Percentiles rank a stretch among this genome's conserved stretches.
These are phyloP conservation scores for Phaeophleospora eucalypticola DNA, from an alignment of 2,329 filamentous ascomycete genomes.

Conservation along the genomic window DNA sequence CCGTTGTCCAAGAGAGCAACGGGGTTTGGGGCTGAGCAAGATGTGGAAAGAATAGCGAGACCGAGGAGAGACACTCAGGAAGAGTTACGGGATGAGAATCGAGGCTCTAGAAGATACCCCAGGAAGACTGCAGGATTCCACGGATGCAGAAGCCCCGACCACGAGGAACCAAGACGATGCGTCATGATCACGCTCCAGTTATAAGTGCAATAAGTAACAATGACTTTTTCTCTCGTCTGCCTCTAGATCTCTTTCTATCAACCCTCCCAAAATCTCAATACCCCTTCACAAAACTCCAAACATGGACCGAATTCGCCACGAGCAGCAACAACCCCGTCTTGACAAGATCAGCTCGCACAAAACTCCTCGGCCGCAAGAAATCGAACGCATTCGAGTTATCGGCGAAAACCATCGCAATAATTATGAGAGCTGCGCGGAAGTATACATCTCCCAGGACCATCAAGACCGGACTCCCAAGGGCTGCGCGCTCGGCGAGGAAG, in stretches of 20 bases:
- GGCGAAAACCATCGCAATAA: slow-evolving; percentile 23
- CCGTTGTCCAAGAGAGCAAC: no score
- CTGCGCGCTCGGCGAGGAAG: slow-evolving; percentile 41
- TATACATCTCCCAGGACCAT: slow-evolving; percentile 28
- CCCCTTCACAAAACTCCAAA: slow-evolving; percentile 30
- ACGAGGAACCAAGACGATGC: no score
- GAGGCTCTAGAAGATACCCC: no score
- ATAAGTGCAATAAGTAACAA: no score
- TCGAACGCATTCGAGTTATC: slow-evolving; percentile 22
- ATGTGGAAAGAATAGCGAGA: no score
- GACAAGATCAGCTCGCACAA: slow-evolving; percentile 17
- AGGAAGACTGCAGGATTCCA: no score
- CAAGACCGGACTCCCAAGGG: slow-evolving; percentile 35
- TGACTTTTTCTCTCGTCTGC: background rate
- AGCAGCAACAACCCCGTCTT: slow-evolving; percentile 15
- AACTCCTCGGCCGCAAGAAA: slow-evolving; percentile 23
- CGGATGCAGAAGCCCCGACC: no score
- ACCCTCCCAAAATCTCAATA: slow-evolving; percentile 16
- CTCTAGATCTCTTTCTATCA: background rate
- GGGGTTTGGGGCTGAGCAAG: no score
- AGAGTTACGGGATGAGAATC: no score
- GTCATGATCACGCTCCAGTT: no score
- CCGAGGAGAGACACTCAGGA: no score
- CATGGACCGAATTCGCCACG: slow-evolving; percentile 28
- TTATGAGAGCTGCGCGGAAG: slow-evolving; percentile 23